These are phyloP conservation scores for Hericium alpestre DNA, from an alignment of 768 basidiomycete species.

Conservation along the genomic window DNA sequence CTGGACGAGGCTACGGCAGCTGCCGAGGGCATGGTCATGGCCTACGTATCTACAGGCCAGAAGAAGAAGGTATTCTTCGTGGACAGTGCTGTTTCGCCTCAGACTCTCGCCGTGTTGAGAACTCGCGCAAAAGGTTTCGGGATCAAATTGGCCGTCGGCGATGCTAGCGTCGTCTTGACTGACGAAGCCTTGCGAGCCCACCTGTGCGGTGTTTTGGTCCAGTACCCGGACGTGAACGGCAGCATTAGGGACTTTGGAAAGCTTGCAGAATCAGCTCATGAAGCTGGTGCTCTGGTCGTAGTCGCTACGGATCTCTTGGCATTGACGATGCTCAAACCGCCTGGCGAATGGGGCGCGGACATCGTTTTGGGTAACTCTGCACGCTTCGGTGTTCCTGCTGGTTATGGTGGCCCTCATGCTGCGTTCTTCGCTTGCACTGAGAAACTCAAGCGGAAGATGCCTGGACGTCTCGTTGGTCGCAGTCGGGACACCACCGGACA, in stretches of 20 bases:
- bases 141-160: slow-evolving; percentile 67
- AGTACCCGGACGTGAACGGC: slow-evolving; percentile 91
- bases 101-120: slow-evolving; percentile 80
- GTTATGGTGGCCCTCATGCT: slow-evolving; percentile 96
- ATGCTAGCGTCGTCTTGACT: slow-evolving; percentile 39
- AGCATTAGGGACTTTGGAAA: slow-evolving; percentile 61
- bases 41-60: slow-evolving; percentile 54
- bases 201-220: slow-evolving; percentile 80
- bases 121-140: slow-evolving; percentile 92
- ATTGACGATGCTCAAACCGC: slow-evolving; percentile 84
- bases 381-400: slow-evolving; percentile 91
- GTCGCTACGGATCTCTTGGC: slow-evolving; percentile 90
- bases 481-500: slow-evolving; percentile 79
- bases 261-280: slow-evolving; percentile 61
- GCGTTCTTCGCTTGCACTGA: slow-evolving; percentile 96
- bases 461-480: slow-evolving; percentile 88
- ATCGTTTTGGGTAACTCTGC: slow-evolving; percentile 92
- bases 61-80: slow-evolving; percentile 81
- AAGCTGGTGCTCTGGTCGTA: slow-evolving; percentile 67
- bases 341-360: slow-evolving; percentile 98
- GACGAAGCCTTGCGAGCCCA: slow-evolving; percentile 46
- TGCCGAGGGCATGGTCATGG: slow-evolving; percentile 96
- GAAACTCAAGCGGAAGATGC: slow-evolving; percentile 92
- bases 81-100: slow-evolving; percentile 73
- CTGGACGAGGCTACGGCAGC: slow-evolving; percentile 93